Percentiles rank a stretch among this genome's conserved stretches.
Conservation (phyloP, 2,329 filamentous ascomycete genomes). For the Pseudogymnoascus sp. region DNA sequence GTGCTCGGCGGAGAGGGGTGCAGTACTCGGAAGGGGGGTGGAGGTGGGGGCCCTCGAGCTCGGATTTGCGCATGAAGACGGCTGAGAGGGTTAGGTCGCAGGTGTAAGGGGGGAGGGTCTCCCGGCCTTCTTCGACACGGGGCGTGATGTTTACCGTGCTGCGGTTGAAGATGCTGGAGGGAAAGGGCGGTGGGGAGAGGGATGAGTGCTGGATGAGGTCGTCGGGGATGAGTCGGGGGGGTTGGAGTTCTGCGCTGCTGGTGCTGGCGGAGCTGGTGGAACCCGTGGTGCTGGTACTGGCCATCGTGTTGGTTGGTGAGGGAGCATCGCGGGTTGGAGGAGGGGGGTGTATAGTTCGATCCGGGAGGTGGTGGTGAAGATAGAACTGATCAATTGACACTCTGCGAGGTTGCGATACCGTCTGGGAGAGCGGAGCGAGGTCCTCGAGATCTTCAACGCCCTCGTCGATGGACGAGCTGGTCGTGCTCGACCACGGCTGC, state of each 20-base stretch:
- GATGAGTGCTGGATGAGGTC: not conserved
- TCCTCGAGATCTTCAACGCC: not conserved
- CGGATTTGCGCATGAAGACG: slow-evolving; percentile 41
- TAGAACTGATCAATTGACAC: not conserved
- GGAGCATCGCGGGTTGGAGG: not conserved
- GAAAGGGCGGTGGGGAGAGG: not conserved
- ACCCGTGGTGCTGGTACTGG: not conserved
- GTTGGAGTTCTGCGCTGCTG: not conserved
- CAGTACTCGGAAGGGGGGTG: not conserved
- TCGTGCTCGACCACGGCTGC: not conserved
- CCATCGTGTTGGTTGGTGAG: not conserved
- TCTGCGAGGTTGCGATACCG: not conserved
- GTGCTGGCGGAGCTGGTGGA: not conserved
- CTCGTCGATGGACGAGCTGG: not conserved
- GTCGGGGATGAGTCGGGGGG: not conserved
- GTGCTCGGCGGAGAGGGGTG: slow-evolving; percentile 32
- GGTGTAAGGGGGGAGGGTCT: slow-evolving; percentile 48
- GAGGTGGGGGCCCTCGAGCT: not conserved
- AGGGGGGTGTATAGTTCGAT: not conserved
- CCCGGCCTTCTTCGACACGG: slow-evolving; percentile 32
- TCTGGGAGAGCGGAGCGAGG: not conserved
- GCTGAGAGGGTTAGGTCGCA: slow-evolving; percentile 48
- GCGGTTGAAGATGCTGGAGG: not conserved
- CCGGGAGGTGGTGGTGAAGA: not conserved
- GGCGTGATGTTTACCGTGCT: slow-evolving; percentile 25